phyloP scores from a whole-genome alignment of 108 stramenopile genomes.

The Fistulifera pelliculosa region DNA sequence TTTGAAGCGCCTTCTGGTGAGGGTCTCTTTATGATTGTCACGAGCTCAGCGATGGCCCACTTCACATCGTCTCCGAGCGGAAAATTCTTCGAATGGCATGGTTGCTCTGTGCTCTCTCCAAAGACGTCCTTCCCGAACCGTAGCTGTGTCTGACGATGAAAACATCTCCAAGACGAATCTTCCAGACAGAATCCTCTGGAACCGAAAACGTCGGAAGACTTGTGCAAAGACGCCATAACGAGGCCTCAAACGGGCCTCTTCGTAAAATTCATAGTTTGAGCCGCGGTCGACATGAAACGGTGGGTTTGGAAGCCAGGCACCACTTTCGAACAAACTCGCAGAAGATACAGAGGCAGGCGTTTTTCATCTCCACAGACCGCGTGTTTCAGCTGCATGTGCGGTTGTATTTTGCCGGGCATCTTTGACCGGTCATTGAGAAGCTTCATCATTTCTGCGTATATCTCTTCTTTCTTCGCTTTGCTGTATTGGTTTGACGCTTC shows the following conservation, averaged over 20 bases:
- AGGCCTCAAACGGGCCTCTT: background rate
- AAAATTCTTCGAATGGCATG: background rate
- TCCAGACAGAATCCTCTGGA: conserved; percentile 19
- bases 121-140: conserved; percentile 14
- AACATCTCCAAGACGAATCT: conserved; percentile 50
- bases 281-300: background rate
- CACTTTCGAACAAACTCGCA: no score
- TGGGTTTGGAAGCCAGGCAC: background rate
- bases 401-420: no score
- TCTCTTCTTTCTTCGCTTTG: no score
- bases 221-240: background rate
- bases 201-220: background rate
- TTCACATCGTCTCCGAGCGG: background rate
- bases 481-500: no score
- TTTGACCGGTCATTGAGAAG: no score
- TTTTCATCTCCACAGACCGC: no score
- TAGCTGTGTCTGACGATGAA: conserved; percentile 41
- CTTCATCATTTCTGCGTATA: no score
- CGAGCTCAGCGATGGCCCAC: conserved; percentile 18
- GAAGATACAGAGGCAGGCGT: no score
- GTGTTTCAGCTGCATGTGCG: no score
- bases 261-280: background rate
- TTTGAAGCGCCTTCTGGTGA: conserved; percentile 35
- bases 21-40: conserved; percentile 13
- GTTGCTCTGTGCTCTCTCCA: background rate